Conservation (phyloP, 2,329 filamentous ascomycete genomes). For the Colletotrichum sp. region DNA sequence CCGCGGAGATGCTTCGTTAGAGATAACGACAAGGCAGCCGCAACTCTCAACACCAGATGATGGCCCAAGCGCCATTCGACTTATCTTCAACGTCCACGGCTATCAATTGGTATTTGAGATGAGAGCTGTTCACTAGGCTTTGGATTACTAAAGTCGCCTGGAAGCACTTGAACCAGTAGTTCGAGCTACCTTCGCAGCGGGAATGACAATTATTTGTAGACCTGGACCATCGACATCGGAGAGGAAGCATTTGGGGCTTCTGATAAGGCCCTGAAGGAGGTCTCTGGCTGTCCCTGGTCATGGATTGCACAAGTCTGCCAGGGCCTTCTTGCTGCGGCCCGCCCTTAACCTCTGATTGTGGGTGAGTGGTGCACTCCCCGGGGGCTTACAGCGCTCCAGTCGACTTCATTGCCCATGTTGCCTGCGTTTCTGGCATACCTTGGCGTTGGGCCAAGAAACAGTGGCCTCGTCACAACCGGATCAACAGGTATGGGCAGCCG, state of each 20-base stretch:
- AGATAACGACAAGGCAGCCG: constrained; percentile 18
- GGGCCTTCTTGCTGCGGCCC: not conserved
- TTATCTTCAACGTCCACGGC: not conserved
- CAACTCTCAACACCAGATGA: not conserved
- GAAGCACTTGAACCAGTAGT: not conserved
- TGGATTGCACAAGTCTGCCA: not conserved
- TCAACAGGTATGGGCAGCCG: not conserved
- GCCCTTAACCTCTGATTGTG: not conserved
- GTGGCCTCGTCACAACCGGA: not conserved
- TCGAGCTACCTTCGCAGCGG: rapidly evolving
- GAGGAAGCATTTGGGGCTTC: not conserved
- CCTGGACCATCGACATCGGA: rapidly evolving
- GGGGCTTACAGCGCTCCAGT: not conserved
- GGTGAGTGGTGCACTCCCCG: not conserved
- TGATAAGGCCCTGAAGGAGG: not conserved
- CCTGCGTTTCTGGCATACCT: not conserved
- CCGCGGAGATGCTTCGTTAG: constrained; percentile 17
- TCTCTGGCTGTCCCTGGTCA: not conserved
- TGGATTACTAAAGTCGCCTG: not conserved
- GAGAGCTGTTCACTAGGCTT: not conserved
- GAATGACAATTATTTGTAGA: not conserved
- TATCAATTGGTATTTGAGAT: not conserved
- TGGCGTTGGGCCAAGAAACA: not conserved
- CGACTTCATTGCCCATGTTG: not conserved
- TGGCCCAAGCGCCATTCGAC: not conserved